phyloP scores from a whole-genome alignment of 768 basidiomycete genomes.

The Lactarius tabidus region DNA sequence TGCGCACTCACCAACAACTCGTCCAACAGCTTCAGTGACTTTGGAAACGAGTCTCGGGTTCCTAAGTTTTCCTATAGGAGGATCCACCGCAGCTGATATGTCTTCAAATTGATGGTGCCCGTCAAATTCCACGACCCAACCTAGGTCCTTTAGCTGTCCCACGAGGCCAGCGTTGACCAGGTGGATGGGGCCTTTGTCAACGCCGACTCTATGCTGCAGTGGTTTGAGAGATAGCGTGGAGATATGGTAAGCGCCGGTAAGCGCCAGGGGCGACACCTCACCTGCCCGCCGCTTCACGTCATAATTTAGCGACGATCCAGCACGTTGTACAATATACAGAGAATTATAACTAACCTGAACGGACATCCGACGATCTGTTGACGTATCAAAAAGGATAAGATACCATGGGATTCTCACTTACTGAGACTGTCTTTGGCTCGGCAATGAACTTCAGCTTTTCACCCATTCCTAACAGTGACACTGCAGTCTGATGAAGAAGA shows the following conservation, averaged over 20 bases:
- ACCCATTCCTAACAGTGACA: neutral
- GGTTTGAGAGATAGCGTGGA: conserved; percentile 17
- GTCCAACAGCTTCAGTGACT: conserved; percentile 77
- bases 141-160: conserved; percentile 68
- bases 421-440: conserved; percentile 74
- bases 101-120: conserved; percentile 89
- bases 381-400: conserved; percentile 18
- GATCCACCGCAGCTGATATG: conserved; percentile 57
- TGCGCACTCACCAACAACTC: conserved; percentile 68
- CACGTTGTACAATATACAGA: neutral
- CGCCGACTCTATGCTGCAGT: conserved; percentile 65
- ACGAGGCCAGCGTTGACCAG: conserved; percentile 85
- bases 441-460: conserved; percentile 44
- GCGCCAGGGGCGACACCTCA: conserved; percentile 33
- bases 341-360: conserved; percentile 65
- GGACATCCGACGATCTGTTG: conserved; percentile 88
- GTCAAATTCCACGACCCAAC: conserved; percentile 87
- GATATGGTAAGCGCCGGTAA: neutral
- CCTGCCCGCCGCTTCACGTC: conserved; percentile 58
- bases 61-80: conserved; percentile 85
- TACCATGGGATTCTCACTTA: conserved; percentile 30
- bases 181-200: conserved; percentile 84
- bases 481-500: neutral
- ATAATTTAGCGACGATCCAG: conserved; percentile 7
- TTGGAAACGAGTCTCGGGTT: conserved; percentile 84